Base-by-base conservation (phyloP, 257 asterid genomes). In the Fraxinus pennsylvanica region DNA sequence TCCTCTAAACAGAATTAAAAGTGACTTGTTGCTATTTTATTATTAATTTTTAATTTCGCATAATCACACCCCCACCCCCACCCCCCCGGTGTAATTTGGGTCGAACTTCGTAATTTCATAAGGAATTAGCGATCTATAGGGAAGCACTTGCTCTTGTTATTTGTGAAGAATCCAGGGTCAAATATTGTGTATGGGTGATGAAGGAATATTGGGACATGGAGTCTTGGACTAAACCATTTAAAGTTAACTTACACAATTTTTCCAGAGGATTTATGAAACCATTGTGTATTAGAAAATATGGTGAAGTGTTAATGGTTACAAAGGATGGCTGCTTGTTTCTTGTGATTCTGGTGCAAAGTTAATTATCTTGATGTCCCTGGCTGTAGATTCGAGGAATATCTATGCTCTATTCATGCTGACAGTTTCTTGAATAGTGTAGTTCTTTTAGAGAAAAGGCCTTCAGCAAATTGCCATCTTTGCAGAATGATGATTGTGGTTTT, bases 171-270 rank as follows among this genome's bases (percentile, higher is more conserved):
- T 17, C 67, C 0, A 74, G 68, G 6, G 47, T 74, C 9, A 83
- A 74, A 72, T 36, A 76, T 1, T 30, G 85, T 30, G 73, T 84
- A 1, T 89, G 91, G 91, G 86, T 85, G 79, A 89, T 87, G 93
- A 74, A 81, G 6, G 88, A 84, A 45, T 85, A 85, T 10, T 88
- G 86, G 8, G 84, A 77, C 5, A 72, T 39, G 54, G 84, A 81
- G 32, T 89, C 91, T 72, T 89, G 93, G 89, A 82, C 29, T 25
- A 81, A 76, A 39, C 77, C 61, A 54, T 67, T 75, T 4, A 21
- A 52, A 15, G 38, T 85, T 54, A 86, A 74, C 68, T 76, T 33
- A 10, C 39, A 21, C 2, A 19, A 36, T 22, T 33, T 80, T 43
- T 79, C 83, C 2, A 73, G 32, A 36, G 78, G 82, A 39, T 65